Evolutionary conservation across 352 stramenopile species (phyloP).

Genomic region (Thalassiosira hispida): DNA sequence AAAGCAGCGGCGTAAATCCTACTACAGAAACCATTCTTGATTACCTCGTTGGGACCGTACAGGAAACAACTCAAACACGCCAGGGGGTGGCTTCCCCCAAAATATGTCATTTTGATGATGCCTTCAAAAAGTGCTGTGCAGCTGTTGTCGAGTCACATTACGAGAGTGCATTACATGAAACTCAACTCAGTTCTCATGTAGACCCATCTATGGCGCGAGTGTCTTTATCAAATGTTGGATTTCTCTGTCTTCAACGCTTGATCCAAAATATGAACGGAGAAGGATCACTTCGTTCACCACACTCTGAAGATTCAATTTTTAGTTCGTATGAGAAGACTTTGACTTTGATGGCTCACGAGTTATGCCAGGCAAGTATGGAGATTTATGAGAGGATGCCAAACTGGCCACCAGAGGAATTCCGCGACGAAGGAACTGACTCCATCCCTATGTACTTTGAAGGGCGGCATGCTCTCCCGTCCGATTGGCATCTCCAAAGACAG

Average conservation of each 20-base stretch:
- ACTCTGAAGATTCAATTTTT: conserved; percentile 33
- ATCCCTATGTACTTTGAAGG: conserved; percentile 42
- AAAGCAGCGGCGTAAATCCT: conserved; percentile 12
- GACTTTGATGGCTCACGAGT: conserved; percentile 23
- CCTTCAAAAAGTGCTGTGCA: conserved; percentile 49
- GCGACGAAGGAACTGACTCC: conserved; percentile 23
- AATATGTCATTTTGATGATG: conserved; percentile 32
- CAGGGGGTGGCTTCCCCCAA: conserved; percentile 24
- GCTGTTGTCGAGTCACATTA: conserved; percentile 32
- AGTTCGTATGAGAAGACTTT: conserved; percentile 34
- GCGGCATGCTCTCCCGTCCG: conserved; percentile 27
- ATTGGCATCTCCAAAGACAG: conserved; percentile 42
- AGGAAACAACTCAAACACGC: conserved; percentile 15
- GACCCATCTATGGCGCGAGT: conserved; percentile 30
- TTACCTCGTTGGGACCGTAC: conserved; percentile 22
- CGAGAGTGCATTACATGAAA: conserved; percentile 7
- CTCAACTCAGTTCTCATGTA: background rate
- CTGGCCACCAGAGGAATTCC: conserved; percentile 49
- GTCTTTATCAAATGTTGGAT: conserved; percentile 37
- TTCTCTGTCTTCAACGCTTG: conserved; percentile 49
- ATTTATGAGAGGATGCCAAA: conserved; percentile 15
- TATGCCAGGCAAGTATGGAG: conserved; percentile 31
- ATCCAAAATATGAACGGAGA: conserved; percentile 37
- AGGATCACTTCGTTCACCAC: background rate
- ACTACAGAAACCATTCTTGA: conserved; percentile 25